Conservation (phyloP, 805 yeast genomes). For the Candida sphagnicola region DNA sequence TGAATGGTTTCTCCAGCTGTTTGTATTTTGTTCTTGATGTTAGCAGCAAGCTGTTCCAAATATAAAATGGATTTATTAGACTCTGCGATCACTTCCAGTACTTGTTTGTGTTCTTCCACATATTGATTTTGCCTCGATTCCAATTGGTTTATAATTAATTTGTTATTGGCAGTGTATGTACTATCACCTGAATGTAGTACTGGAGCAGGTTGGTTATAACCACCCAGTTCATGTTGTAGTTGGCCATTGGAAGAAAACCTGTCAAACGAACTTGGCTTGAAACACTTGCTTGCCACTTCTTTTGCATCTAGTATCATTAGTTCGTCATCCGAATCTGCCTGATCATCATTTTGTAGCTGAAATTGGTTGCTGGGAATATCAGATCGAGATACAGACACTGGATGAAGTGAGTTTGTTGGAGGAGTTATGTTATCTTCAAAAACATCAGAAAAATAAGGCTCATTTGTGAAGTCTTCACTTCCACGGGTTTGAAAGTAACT, state of each 20-base stretch:
- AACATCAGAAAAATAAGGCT: background rate
- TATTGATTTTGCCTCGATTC: background rate
- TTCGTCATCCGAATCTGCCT: constrained; percentile 19
- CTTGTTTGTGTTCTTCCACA: constrained; percentile 1
- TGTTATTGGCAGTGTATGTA: too few species aligned
- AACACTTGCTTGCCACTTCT: constrained; percentile 24
- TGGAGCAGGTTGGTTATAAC: constrained; percentile 25
- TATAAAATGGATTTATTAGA: background rate
- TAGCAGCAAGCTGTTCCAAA: background rate
- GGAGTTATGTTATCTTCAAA: background rate
- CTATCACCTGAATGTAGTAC: constrained; percentile 16
- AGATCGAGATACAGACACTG: too few species aligned
- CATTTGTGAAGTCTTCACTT: background rate
- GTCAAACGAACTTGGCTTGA: constrained; percentile 22
- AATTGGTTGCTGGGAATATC: too few species aligned
- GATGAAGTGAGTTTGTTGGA: constrained; percentile 1
- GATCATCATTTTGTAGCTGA: too few species aligned
- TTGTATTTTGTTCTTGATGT: background rate
- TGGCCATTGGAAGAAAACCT: background rate
- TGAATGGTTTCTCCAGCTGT: background rate
- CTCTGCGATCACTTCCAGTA: background rate
- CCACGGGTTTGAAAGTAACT: background rate
- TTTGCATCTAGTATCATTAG: constrained; percentile 24
- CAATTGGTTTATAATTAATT: background rate
- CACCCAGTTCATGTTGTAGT: background rate